phyloP scores from a whole-genome alignment of 1,139 yeast species.

The Debaryomyces coudertii region DNA sequence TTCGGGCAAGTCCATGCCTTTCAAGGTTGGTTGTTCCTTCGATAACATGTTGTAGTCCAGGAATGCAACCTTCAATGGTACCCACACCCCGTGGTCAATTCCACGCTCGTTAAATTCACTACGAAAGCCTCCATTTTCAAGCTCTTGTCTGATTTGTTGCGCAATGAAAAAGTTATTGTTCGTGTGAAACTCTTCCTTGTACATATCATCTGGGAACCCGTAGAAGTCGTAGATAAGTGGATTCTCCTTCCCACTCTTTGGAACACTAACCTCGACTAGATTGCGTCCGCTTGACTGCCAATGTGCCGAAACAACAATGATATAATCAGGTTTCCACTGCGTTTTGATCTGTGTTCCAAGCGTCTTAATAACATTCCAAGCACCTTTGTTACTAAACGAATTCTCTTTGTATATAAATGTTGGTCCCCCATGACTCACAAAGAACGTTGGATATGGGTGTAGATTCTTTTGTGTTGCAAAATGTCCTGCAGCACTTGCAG shows the following conservation, averaged over 20 bases:
- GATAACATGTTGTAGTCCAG: constrained; percentile 39
- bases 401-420: constrained; percentile 59
- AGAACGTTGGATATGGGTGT: constrained; percentile 56
- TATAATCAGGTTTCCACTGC: constrained; percentile 60
- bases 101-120: constrained; percentile 57
- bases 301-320: constrained; percentile 73
- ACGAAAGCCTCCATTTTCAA: constrained; percentile 47
- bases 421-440: constrained; percentile 81
- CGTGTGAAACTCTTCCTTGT: constrained; percentile 62
- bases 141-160: constrained; percentile 41
- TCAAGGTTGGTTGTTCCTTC: constrained; percentile 21
- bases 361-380: constrained; percentile 52
- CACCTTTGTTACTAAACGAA: constrained; percentile 54
- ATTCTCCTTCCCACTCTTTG: constrained; percentile 28
- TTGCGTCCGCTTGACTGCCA: constrained; percentile 59
- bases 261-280: constrained; percentile 53
- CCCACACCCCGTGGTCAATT: constrained; percentile 84
- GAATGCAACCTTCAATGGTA: constrained; percentile 74
- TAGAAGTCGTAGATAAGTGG: constrained; percentile 69
- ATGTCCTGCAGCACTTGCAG: background rate
- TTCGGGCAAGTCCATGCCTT: constrained; percentile 53
- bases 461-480: constrained; percentile 16
- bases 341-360: constrained; percentile 56
- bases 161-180: constrained; percentile 47
- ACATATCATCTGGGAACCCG: constrained; percentile 69